Percentiles rank a stretch among this genome's conserved stretches.
Conservation (phyloP, 2,329 filamentous ascomycete species). For the Allantophomopsis cytisporea region DNA sequence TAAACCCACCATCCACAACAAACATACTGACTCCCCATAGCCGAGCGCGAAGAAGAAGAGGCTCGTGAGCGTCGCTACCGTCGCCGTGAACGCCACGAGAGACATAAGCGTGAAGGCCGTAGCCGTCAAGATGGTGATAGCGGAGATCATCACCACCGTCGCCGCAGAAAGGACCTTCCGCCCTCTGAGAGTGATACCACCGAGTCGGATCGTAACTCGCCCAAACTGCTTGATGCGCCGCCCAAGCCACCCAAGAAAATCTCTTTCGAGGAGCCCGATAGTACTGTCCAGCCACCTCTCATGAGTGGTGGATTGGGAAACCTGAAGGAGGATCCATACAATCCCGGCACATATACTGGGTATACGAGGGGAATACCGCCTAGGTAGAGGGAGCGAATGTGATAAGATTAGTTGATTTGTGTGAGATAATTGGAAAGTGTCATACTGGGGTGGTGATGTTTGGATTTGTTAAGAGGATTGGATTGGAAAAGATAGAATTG, state of each 20-base stretch:
- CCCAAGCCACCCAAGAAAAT: conserved; percentile 7
- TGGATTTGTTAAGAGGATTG: no score
- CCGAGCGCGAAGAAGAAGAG: conserved; percentile 16
- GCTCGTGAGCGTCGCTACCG: conserved; percentile 13
- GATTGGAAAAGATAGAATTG: no score
- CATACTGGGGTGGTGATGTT: no score
- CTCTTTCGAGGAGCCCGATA: conserved; percentile 6
- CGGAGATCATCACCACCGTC: conserved; percentile 4
- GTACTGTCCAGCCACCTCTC: conserved; percentile 1
- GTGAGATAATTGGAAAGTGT: no score
- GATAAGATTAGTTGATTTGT: no score
- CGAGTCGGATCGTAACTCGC: conserved; percentile 8
- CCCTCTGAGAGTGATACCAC: conserved; percentile 11
- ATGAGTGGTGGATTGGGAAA: conserved; percentile 16
- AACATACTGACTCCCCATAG: neutral
- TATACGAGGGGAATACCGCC: conserved; percentile 8
- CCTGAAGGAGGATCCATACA: conserved; percentile 6
- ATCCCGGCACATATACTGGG: conserved; percentile 7
- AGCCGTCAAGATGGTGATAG: conserved; percentile 7
- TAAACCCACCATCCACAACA: conserved; percentile 3
- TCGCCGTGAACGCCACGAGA: conserved; percentile 16
- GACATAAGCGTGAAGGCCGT: conserved; percentile 15
- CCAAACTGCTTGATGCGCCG: conserved; percentile 13
- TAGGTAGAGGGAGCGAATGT: no score
- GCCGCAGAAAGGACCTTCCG: conserved; percentile 2